Evolutionary conservation across 1,284 basidiomycete species (phyloP).

Genomic region (Rhizopogon hawkerae): DNA sequence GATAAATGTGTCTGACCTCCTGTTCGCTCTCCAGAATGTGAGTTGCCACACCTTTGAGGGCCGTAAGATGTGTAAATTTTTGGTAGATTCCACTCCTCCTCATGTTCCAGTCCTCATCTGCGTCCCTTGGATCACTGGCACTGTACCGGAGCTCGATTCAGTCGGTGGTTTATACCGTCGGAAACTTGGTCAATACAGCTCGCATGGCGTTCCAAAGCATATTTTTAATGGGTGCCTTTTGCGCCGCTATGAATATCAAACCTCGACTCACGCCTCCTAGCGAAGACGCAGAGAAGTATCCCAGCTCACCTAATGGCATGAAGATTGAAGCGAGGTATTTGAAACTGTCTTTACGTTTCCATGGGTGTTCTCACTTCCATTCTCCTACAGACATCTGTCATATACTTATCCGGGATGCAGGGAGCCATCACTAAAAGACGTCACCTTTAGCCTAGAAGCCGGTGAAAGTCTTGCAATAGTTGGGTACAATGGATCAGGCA

Average conservation of each 20-base stretch:
- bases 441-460: slow-evolving; percentile 60
- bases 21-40: slow-evolving; percentile 62
- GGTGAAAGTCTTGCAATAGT: slow-evolving; percentile 79
- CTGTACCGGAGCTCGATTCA: slow-evolving; percentile 72
- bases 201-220: slow-evolving; percentile 70
- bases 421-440: slow-evolving; percentile 55
- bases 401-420: slow-evolving; percentile 70
- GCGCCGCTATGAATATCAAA: slow-evolving; percentile 60
- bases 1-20: slow-evolving; percentile 53
- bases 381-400: slow-evolving; percentile 46
- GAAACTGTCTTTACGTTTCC: slow-evolving; percentile 10
- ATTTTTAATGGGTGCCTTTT: slow-evolving; percentile 77
- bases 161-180: slow-evolving; percentile 54
- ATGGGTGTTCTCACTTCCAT: slow-evolving; percentile 11
- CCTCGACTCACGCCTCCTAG: slow-evolving; percentile 55
- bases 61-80: slow-evolving; percentile 9
- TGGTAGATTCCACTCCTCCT: slow-evolving; percentile 61
- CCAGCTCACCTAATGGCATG: slow-evolving; percentile 44
- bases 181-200: slow-evolving; percentile 50
- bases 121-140: slow-evolving; percentile 67
- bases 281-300: slow-evolving; percentile 42
- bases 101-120: slow-evolving; percentile 60
- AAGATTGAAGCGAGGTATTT: slow-evolving; percentile 60
- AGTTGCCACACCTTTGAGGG: slow-evolving; percentile 18
- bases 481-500: slow-evolving; percentile 73